Evolutionary conservation across 2,329 filamentous ascomycete species (phyloP).

Genomic region (Ceratocystis destructans): DNA sequence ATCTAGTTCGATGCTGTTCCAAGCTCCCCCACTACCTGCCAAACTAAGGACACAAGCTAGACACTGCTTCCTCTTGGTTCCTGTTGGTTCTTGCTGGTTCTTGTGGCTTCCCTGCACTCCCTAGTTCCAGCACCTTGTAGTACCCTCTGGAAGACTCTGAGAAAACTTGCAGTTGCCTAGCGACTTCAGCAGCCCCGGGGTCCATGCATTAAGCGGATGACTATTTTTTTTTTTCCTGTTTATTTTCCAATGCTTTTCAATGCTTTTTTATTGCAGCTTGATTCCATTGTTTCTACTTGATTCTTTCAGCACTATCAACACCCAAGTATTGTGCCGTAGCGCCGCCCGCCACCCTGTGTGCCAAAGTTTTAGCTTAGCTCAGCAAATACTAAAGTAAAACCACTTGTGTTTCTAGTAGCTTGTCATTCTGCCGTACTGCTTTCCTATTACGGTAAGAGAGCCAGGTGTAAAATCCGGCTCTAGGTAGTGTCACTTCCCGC

Average conservation of each 20-base stretch:
- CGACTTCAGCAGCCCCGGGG: not conserved
- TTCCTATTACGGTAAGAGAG: not conserved
- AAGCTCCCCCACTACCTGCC: constrained; percentile 22
- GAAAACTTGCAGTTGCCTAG: not conserved
- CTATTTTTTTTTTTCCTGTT: not conserved
- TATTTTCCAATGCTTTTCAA: not conserved
- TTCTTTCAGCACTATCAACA: not conserved
- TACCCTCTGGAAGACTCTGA: not conserved
- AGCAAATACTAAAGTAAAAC: not conserved
- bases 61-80: not conserved
- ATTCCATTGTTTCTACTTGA: constrained; percentile 5
- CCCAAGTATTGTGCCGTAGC: not conserved
- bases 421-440: constrained; percentile 1
- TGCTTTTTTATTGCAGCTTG: not conserved
- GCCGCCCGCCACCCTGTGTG: not conserved
- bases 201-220: not conserved
- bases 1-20: constrained; percentile 34
- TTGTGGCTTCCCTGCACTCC: too few relatives aligned
- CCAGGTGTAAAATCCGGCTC: not conserved
- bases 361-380: not conserved
- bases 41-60: constrained; percentile 11
- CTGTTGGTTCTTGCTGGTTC: not conserved
- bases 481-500: not conserved
- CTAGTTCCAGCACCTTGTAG: constrained; percentile 1
- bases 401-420: not conserved